phyloP scores from a whole-genome alignment of 2,329 filamentous ascomycete species.

The Monosporascus sp. region DNA sequence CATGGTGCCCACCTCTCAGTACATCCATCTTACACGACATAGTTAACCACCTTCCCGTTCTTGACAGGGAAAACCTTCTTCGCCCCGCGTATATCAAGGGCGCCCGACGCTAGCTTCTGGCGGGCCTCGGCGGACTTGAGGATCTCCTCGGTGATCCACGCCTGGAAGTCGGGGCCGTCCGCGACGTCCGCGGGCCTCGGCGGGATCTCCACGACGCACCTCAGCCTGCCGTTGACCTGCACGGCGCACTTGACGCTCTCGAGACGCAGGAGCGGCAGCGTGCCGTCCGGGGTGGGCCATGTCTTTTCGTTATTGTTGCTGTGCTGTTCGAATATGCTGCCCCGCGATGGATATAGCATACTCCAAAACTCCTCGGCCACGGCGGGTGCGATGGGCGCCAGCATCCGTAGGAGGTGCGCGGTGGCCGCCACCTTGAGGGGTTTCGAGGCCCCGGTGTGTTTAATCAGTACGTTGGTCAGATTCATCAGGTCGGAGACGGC shows the following conservation, averaged over 20 bases:
- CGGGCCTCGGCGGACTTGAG: constrained; percentile 55
- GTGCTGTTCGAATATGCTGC: constrained; percentile 32
- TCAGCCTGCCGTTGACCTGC: constrained; percentile 75
- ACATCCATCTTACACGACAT: constrained; percentile 44
- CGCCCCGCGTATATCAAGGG: constrained; percentile 34
- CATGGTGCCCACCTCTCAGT: no score
- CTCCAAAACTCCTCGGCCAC: constrained; percentile 79
- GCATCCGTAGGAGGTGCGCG: constrained; percentile 59
- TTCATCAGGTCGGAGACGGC: constrained; percentile 77
- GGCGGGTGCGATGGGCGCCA: constrained; percentile 75
- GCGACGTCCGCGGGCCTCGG: constrained; percentile 28
- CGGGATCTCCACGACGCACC: constrained; percentile 61
- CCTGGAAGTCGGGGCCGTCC: constrained; percentile 32
- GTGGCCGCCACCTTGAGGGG: constrained; percentile 44
- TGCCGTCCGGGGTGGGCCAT: constrained; percentile 56
- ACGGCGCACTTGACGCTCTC: constrained; percentile 56
- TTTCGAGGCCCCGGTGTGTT: constrained; percentile 35
- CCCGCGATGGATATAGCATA: constrained; percentile 37
- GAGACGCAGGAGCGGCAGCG: constrained; percentile 43
- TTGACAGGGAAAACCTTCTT: constrained; percentile 35
- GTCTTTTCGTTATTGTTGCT: constrained; percentile 28
- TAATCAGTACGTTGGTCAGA: constrained; percentile 64
- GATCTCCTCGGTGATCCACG: constrained; percentile 59
- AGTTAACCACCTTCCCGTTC: constrained; percentile 65
- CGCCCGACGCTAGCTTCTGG: constrained; percentile 44